phyloP scores from a whole-genome alignment of 2,329 filamentous ascomycete genomes.

The Parascedosporium putredinis region DNA sequence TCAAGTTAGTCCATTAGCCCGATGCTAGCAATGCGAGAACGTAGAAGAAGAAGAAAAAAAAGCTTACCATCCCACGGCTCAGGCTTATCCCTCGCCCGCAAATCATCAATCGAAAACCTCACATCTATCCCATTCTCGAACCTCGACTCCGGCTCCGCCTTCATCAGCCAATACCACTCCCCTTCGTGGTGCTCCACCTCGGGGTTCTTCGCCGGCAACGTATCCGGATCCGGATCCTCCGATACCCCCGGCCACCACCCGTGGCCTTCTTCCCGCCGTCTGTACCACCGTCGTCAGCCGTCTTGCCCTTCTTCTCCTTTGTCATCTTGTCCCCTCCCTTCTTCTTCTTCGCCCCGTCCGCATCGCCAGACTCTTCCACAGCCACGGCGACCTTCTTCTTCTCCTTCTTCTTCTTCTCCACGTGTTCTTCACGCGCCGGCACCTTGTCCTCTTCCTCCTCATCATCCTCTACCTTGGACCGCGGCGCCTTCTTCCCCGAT shows the following conservation, averaged over 20 bases:
- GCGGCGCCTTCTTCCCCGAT: too few species aligned
- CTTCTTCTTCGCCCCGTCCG: not conserved
- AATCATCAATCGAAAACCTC: constrained; percentile 87
- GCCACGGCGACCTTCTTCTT: not conserved
- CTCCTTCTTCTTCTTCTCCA: not conserved
- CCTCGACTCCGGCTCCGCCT: constrained; percentile 79
- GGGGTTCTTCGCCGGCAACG: constrained; percentile 26
- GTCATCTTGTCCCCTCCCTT: constrained; percentile 5
- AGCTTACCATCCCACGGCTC: constrained; percentile 83
- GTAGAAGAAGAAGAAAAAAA: constrained; percentile 7
- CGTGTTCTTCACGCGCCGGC: too few species aligned
- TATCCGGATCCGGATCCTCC: constrained; percentile 20
- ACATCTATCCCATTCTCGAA: constrained; percentile 82
- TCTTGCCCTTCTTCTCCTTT: constrained; percentile 4
- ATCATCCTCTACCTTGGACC: too few species aligned
- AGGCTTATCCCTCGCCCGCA: constrained; percentile 59
- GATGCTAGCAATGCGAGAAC: constrained; percentile 7
- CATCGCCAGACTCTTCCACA: not conserved
- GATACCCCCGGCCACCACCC: too few species aligned
- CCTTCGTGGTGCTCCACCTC: constrained; percentile 29
- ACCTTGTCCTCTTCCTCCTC: too few species aligned
- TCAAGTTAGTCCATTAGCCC: too few species aligned
- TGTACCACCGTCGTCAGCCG: not conserved
- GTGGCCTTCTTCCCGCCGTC: too few species aligned
- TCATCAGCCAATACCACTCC: constrained; percentile 66